phyloP scores from a whole-genome alignment of 768 basidiomycete genomes.

The Floccularia luteovirens region DNA sequence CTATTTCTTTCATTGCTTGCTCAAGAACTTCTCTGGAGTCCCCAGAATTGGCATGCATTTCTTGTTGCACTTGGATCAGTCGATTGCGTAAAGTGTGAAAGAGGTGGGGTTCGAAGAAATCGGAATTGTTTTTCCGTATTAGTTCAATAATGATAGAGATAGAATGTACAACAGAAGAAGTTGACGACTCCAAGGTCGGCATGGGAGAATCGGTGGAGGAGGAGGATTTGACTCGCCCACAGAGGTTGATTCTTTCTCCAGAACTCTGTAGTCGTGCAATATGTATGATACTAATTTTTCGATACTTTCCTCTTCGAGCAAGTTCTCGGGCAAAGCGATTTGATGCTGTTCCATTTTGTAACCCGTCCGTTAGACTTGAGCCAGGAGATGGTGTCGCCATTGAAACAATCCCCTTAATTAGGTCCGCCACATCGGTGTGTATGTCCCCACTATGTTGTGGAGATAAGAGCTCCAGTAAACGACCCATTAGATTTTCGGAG shows the following conservation, averaged over 20 bases:
- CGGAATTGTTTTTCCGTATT: constrained; percentile 96
- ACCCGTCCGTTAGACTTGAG: constrained; percentile 60
- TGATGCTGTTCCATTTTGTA: constrained; percentile 66
- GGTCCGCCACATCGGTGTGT: constrained; percentile 82
- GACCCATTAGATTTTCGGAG: constrained; percentile 72
- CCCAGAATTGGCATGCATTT: constrained; percentile 40
- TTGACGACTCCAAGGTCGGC: constrained; percentile 42
- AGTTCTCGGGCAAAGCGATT: constrained; percentile 89
- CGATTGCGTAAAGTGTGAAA: constrained; percentile 92
- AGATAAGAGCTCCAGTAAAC: constrained; percentile 76
- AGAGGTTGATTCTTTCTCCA: not conserved
- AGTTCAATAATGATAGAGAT: constrained; percentile 89
- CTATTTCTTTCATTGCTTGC: constrained; percentile 71
- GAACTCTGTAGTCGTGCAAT: constrained; percentile 26
- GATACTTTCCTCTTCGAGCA: constrained; percentile 63
- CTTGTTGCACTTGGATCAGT: constrained; percentile 81
- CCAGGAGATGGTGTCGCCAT: constrained; percentile 87
- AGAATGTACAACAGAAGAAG: constrained; percentile 80
- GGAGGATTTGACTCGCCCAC: too few relatives aligned
- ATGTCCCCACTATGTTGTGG: constrained; percentile 67
- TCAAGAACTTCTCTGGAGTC: constrained; percentile 64
- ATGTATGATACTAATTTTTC: constrained; percentile 65
- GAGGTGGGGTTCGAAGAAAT: constrained; percentile 96
- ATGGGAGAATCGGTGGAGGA: constrained; percentile 6
- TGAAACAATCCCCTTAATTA: constrained; percentile 91